phyloP scores from a whole-genome alignment of 257 asterid species.

The Echites panduratus region DNA sequence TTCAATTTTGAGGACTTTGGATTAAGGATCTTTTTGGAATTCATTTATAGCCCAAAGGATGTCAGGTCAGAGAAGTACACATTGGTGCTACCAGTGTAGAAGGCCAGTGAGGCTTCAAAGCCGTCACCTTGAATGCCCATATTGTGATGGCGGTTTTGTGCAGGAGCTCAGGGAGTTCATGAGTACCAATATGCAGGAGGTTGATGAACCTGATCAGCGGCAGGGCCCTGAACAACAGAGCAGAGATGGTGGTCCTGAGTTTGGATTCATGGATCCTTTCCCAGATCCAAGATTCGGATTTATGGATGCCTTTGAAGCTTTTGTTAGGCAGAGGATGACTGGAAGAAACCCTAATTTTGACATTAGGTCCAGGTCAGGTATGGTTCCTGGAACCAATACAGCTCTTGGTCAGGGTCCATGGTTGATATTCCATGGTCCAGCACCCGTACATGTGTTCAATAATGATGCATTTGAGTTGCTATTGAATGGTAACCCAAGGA shows the following conservation, averaged over 20 bases:
- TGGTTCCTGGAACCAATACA: slow-evolving; percentile 34
- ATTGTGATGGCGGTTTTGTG: slow-evolving; percentile 74
- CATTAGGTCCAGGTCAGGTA: slow-evolving; percentile 50
- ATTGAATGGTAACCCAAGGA: slow-evolving; percentile 27
- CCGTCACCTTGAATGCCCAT: slow-evolving; percentile 46
- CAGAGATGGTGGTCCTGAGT: slow-evolving; percentile 31
- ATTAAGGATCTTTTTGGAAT: not conserved
- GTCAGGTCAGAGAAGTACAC: slow-evolving; percentile 47
- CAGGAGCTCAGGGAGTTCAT: slow-evolving; percentile 62
- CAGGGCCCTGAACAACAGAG: not conserved
- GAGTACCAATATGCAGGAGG: slow-evolving; percentile 15
- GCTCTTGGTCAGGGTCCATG: slow-evolving; percentile 46
- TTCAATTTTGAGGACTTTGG: slow-evolving; percentile 9
- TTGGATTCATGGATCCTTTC: slow-evolving; percentile 29
- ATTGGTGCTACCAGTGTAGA: slow-evolving; percentile 88
- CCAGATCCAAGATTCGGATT: slow-evolving; percentile 39
- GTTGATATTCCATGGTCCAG: slow-evolving; percentile 43
- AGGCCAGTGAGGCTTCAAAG: slow-evolving; percentile 51
- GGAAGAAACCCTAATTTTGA: slow-evolving; percentile 67
- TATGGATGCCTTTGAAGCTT: slow-evolving; percentile 67
- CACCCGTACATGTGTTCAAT: slow-evolving; percentile 22
- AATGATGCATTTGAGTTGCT: slow-evolving; percentile 30
- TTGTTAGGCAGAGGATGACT: slow-evolving; percentile 73
- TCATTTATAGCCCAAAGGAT: slow-evolving; percentile 10
- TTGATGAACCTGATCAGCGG: slow-evolving; percentile 11